Evolutionary conservation across 805 yeast genomes (phyloP), one percentile per base, ranked within the genome.

Genomic region (Sugiyamaella boreocaroliniensis): DNA sequence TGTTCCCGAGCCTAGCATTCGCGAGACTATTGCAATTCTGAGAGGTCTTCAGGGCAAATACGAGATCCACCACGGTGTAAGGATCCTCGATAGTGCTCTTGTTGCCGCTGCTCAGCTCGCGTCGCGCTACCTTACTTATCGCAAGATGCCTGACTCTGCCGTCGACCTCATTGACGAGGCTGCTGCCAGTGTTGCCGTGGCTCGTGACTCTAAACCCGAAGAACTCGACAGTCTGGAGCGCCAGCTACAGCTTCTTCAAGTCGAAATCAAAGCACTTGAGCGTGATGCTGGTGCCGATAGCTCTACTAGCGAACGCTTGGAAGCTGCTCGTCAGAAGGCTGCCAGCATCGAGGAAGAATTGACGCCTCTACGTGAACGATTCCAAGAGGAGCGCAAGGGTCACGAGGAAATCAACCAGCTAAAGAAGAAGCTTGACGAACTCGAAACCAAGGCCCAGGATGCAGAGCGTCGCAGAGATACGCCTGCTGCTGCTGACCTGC

Each of bases 391-490:
- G 72, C 84, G 90, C 64, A 81, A 83, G 52, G 93, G 97, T 45
- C 95, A 90, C 65, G 96, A 89, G 63, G 90, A 88, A 68, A 80
- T 93, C 65, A 92, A 93, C 50, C 76, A 82, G 44, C 90, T 95
- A 49, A 90, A 92, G 76, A 81, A 89, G 72, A 88, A 86, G 70
- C 77, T 93, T 60, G 97, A 92, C 63, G 98, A 93, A 59, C 77
- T 93, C 64, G 96, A 89, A 66, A 82, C 80, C 67, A 93, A 93
- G 72, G 98, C 98, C 4, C 78, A 75, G 52, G 98, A 93, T 71
- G 99, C 99, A 20, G 98, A 92, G 69, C 88, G 99, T 78, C 85
- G 97, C 67, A 87, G 87, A 58, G 99, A 93, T 68, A 88, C 89
- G 34, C 92, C 85, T 5, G 79, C 97, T 10, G 96, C 95, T 50